These are phyloP conservation scores for Quercus alba DNA, from an alignment of 306 rosid genomes.

Conservation along the genomic window DNA sequence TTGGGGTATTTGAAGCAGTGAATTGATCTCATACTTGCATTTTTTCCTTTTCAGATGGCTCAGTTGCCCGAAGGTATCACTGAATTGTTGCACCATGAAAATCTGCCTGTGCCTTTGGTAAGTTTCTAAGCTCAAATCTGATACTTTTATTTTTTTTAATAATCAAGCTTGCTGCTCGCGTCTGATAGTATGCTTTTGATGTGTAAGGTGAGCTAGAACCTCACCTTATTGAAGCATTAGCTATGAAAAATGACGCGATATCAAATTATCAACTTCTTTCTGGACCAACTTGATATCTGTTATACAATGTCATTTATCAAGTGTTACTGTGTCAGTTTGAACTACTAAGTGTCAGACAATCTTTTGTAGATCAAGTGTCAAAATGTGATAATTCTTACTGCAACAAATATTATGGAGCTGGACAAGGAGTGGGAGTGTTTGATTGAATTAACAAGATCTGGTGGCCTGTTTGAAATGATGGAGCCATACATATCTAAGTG, in stretches of 20 bases:
- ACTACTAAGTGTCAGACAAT: neutral
- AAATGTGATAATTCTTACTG: conserved; percentile 63
- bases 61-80: conserved; percentile 96
- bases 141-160: neutral
- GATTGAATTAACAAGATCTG: conserved; percentile 66
- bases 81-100: conserved; percentile 82
- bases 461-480: conserved; percentile 44
- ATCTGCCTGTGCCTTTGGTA: conserved; percentile 79
- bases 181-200: neutral
- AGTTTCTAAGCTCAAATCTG: conserved; percentile 30
- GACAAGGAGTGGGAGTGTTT: conserved; percentile 80
- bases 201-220: conserved; percentile 12
- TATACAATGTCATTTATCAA: neutral
- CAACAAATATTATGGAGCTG: conserved; percentile 70
- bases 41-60: conserved; percentile 81
- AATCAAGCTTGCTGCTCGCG: too few relatives aligned
- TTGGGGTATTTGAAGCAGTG: neutral
- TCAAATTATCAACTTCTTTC: neutral
- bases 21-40: conserved; percentile 23
- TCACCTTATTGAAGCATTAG: conserved; percentile 7
- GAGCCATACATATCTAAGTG: conserved; percentile 60
- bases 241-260: neutral
- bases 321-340: neutral
- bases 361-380: conserved; percentile 80
- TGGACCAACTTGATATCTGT: neutral